Percentiles rank a stretch among this genome's conserved stretches.
These are phyloP conservation scores for Debaryomyces fabryi DNA, from an alignment of 1,139 yeast species.

Conservation along the genomic window DNA sequence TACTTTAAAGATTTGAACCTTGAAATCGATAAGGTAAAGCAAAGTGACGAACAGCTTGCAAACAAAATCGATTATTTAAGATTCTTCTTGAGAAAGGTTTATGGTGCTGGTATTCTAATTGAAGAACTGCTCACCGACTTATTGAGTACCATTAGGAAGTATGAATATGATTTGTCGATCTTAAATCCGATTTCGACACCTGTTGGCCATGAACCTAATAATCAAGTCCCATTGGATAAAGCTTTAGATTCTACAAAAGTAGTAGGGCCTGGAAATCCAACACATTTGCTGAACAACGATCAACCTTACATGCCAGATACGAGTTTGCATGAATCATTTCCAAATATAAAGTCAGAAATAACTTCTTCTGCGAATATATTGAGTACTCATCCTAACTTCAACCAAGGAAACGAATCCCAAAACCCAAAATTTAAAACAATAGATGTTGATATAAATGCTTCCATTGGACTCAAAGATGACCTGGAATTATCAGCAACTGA, in stretches of 20 bases:
- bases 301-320: not conserved
- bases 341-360: not conserved
- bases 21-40: slow-evolving; percentile 13
- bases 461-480: not conserved
- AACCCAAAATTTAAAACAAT: not conserved
- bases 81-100: slow-evolving; percentile 35
- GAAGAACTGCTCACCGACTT: slow-evolving; percentile 27
- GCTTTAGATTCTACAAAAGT: not conserved
- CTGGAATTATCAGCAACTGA: not conserved
- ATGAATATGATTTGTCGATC: slow-evolving; percentile 9
- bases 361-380: not conserved
- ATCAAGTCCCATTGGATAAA: not conserved
- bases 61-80: slow-evolving; percentile 28
- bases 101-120: slow-evolving; percentile 35
- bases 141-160: slow-evolving; percentile 22
- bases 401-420: not conserved
- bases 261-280: not conserved
- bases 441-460: not conserved
- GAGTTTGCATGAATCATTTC: not conserved
- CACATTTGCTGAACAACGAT: not conserved
- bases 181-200: not conserved
- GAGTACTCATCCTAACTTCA: not conserved
- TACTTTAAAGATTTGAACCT: slow-evolving; percentile 14
- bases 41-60: slow-evolving; percentile 18
- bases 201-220: not conserved